Evolutionary conservation across 768 basidiomycete species (phyloP), one percentile per base, ranked within the genome.

Genomic region (Boletellus ananas): DNA sequence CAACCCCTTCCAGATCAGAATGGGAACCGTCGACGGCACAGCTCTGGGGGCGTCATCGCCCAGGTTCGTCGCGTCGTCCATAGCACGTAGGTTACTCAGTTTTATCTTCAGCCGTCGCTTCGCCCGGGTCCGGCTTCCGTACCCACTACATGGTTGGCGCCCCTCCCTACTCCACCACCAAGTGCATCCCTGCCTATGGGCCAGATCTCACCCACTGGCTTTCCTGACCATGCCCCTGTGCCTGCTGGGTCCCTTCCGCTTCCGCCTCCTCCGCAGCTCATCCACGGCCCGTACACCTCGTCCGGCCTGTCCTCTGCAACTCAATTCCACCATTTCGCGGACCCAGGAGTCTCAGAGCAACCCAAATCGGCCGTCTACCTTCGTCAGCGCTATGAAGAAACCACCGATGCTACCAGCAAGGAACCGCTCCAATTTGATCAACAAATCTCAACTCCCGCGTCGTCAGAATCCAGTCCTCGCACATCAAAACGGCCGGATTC

Each of bases 81-180:
- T 36, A 3, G 25, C 6, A 4, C 17, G 6, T 46, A 41, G 27
- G 18, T 17, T 16, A 6, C 45, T 52, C 37, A 54, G 35, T 40
- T 21, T 34, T 13, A n/a, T 41, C 40, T 18, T 38, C 40, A 58
- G 63, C 40, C 45, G 6, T 43, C 56, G 8, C 47, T 49, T 47
- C 58, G 49, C 31, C 31, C 56, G 10, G 45, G 41, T 42, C 25
- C 52, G 20, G 37, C 49, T 27, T 43, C 51, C n/a, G 37, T 49
- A 18, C 40, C 58, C 3, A 58, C 56, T 4, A 58, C 58, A 35
- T 61, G 51, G 54, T 14, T 36, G 29, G 39, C 56, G 6, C 51
- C 55, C 27, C 55, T 61, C 21, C 58, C 64, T 40, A 58, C 64
- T 44, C 58, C 64, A 16, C 56, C 58, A 3, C 52, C 46, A 13